Base-by-base conservation (phyloP, 2,329 filamentous ascomycete genomes). In the Mycosphaerelloides madeirae region DNA sequence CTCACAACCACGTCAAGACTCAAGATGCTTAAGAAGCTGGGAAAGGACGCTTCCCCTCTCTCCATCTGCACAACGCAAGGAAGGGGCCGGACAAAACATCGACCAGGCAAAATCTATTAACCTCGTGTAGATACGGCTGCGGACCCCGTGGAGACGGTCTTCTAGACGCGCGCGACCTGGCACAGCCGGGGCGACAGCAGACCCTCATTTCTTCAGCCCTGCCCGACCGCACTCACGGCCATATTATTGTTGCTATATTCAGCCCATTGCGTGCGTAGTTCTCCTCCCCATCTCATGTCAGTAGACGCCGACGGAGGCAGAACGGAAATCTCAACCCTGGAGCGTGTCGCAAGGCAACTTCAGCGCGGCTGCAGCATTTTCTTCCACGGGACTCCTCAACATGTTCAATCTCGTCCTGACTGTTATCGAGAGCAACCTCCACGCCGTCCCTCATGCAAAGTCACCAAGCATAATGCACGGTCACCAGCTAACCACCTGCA, bases 111-210 rank as follows among this genome's bases (percentile, higher is more conserved):
- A 8, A 29, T 29, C 36, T 19, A 14, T 15, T 14, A 29, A 6
- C 25, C 12, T 34, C 18, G 3, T 28, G 15, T 18, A 19, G 20
- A 36, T 15, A 25, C 13, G 14, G 13, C 19, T 7, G 12, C 31
- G 22, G 33, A 25, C 15, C 22, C 15, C 3, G 13, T 14, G 20
- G 12, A 15, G 39, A 19, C 25, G 28, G 16, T 34, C 32, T 33
- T 43, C 14, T 43, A 31, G 34, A 22, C 41, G 41, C 41, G 41
- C 41, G 41, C 41, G 3, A 43, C n/a, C 25, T 32, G 41, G 34
- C 31, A 28, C 41, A 43, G 38, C 33, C 22, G 12, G 28, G 20
- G 13, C 19, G 19, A 15, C 6, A 36, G 12, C 18, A 20, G 16
- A 25, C 14, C 34, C 18, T 9, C 16, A 22, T 37, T 18, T 37